Evolutionary conservation across 2,329 filamentous ascomycete species (phyloP), one percentile per base, ranked within the genome.

Genomic region (Trichoderma gracile): DNA sequence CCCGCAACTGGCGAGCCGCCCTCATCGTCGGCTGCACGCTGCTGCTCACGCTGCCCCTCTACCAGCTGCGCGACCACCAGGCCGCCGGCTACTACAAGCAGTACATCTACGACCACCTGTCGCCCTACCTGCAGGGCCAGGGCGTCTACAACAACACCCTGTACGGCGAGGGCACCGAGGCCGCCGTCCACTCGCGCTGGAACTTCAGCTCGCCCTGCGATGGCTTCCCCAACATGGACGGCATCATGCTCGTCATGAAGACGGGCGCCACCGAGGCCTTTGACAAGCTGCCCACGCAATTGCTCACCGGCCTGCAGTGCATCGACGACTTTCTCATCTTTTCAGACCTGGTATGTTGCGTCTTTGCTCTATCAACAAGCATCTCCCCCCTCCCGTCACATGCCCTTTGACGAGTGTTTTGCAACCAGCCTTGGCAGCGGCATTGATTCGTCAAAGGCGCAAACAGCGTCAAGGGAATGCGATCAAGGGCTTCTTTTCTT

Each of bases 201-300:
- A 77, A 78, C 68, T 76, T 77, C 45, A 75, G 70, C 65, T 67
- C 70, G 17, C 72, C 74, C 1, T 83, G 81, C 69, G 72, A 74
- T 49, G 73, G 73, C 65, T 79, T 82, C 58, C 79, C 80, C 12
- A 69, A 78, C 61, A 78, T 77, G 43, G 74, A 79, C 33, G 77
- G 78, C 65, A 76, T 83, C 50, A 76, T 81, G 38, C 73, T 86
- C 30, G 78, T 86, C 63, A 81, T 87, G 76, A 87, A 87, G 74
- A 86, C 85, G 1, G 84, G 84, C 52, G 82, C 84, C 3, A 84
- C 82, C 49, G 84, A 86, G 70, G 76, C 81, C 14, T 83, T 78
- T 68, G 78, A 82, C 27, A 82, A 82, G 67, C 72, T 87, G 4
- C 83, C 84, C 8, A 82, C 81, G 2, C 84, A 86, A 65, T 75